phyloP scores from a whole-genome alignment of 2,329 filamentous ascomycete species.

The Cladosporium sp. region DNA sequence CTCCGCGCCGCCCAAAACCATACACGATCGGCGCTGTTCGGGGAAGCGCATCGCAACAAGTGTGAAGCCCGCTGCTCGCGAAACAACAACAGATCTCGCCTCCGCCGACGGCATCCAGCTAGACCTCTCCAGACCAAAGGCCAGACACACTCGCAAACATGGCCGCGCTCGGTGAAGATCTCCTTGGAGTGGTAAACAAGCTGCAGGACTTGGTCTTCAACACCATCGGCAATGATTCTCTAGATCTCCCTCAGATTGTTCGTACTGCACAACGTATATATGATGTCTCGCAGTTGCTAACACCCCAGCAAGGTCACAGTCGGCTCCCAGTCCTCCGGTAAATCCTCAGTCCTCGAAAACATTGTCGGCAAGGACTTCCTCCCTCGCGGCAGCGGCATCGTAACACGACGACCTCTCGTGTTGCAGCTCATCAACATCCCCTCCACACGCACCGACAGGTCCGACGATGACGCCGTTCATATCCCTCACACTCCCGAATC shows the following conservation, averaged over 20 bases:
- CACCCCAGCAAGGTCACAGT: conserved; percentile 75
- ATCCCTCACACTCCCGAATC: conserved; percentile 76
- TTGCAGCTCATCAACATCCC: conserved; percentile 98
- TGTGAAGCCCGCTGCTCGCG: conserved; percentile 9
- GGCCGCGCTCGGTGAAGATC: conserved; percentile 93
- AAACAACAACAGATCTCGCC: background rate
- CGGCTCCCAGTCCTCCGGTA: conserved; percentile 95
- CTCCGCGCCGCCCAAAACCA: conserved; percentile 12
- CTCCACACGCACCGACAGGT: conserved; percentile 67
- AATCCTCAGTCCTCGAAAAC: conserved; percentile 98
- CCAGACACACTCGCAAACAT: conserved; percentile 50
- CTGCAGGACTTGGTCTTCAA: conserved; percentile 99
- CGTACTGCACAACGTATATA: conserved; percentile 39
- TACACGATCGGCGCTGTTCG: conserved; percentile 14
- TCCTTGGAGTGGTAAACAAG: conserved; percentile 95
- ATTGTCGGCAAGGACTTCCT: conserved; percentile 97
- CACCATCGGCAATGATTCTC: conserved; percentile 97
- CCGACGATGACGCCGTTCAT: conserved; percentile 63
- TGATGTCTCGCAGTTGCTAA: conserved; percentile 23
- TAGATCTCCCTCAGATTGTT: conserved; percentile 98
- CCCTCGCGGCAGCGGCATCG: conserved; percentile 93
- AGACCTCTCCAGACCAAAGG: background rate
- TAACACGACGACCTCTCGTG: conserved; percentile 90
- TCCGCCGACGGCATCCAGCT: background rate
- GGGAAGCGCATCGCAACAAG: conserved; percentile 13